phyloP scores from a whole-genome alignment of 805 yeast species.

The Suhomyces tanzawaensis region DNA sequence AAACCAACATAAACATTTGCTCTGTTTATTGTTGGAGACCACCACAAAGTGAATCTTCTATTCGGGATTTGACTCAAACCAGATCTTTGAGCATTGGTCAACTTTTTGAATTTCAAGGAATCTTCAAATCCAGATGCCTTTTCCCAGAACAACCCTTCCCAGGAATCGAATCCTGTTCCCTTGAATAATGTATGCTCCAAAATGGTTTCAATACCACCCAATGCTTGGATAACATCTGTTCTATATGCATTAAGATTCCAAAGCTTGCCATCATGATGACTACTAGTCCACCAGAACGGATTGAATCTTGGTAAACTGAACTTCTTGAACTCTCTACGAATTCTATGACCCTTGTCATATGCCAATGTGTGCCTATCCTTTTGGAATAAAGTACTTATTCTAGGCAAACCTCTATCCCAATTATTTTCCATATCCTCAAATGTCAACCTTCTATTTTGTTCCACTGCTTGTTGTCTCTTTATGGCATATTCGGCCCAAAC shows the following conservation, averaged over 20 bases:
- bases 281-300: slow-evolving; percentile 96
- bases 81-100: slow-evolving; percentile 96
- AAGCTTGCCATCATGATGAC: slow-evolving; percentile 90
- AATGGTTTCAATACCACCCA: slow-evolving; percentile 96
- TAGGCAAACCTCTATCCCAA: slow-evolving; percentile 97
- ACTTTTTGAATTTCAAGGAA: slow-evolving; percentile 86
- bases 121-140: slow-evolving; percentile 97
- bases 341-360: slow-evolving; percentile 89
- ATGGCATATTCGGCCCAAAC: slow-evolving; percentile 98
- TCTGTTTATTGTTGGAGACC: slow-evolving; percentile 98
- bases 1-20: slow-evolving; percentile 98
- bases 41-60: slow-evolving; percentile 95
- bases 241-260: slow-evolving; percentile 94
- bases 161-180: slow-evolving; percentile 95
- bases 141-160: slow-evolving; percentile 99
- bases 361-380: slow-evolving; percentile 93
- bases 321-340: slow-evolving; percentile 74
- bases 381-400: slow-evolving; percentile 92
- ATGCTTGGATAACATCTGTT: slow-evolving; percentile 93
- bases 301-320: slow-evolving; percentile 69
- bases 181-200: slow-evolving; percentile 91
- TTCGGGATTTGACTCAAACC: slow-evolving; percentile 98
- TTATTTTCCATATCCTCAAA: slow-evolving; percentile 91
- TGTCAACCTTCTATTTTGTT: slow-evolving; percentile 80
- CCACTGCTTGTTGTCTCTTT: slow-evolving; percentile 81